Evolutionary conservation across 202 grass and related monocot species (phyloP), one percentile per base, ranked within the genome.

Genomic region (Alloteropsis angusta): DNA sequence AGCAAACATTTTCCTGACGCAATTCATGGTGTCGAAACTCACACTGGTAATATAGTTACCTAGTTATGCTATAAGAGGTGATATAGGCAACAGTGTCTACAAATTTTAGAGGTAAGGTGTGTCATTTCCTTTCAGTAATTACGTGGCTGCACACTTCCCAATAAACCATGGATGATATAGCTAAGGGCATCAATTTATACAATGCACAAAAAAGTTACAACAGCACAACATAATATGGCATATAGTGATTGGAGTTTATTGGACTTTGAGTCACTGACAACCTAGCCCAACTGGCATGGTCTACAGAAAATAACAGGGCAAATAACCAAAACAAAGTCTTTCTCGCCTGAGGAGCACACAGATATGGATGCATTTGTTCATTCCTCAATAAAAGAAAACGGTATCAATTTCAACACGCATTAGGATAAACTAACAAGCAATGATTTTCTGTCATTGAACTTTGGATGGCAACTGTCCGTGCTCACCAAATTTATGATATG

Each of bases 371-470:
- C 9, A 74, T 44, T 41, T 59, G 14, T 74, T n/a, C 22, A 28
- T 43, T 41, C 53, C 21, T 11, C 15, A 1, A 1, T 59, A 21
- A 54, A 55, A 41, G 18, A 56, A 25, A 56, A 18, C 5, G 28
- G 37, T 18, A 26, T 21, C 36, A 58, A 75, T 58, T 44, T 44
- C 21, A 75, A 21, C 0, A 1, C 28, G 5, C 37, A 74, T 17
- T 14, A 60, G 18, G 47, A 71, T 10, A 18, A 18, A 10, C 8
- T 68, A 66, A 10, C 63, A 43, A 43, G 5, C 26, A 74, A 26
- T 74, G 35, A 68, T 48, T 65, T 83, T 75, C 55, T 52, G 73
- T 34, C 22, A 77, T 62, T 26, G 17, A 77, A 84, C 30, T 23
- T 60, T 1, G 46, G 17, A 63, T 43, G 1, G 8, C 16, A 16